Evolutionary conservation across 352 stramenopile species (phyloP), one percentile per base, ranked within the genome.

Genomic region (Phytophthora colocasiae): DNA sequence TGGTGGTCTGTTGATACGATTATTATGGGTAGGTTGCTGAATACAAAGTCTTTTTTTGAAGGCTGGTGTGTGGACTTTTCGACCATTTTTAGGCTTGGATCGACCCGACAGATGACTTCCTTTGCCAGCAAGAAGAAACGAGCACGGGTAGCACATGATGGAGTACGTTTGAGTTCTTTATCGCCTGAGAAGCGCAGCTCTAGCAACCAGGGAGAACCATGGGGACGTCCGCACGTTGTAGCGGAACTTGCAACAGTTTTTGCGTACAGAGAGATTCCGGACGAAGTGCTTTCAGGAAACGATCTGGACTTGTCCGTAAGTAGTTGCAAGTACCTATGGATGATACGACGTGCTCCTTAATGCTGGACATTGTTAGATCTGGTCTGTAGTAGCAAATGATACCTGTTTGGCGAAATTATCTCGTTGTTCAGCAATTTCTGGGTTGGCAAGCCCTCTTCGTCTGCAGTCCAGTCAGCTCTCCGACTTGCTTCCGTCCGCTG

Each of bases 331-430:
- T 27, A 10, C 8, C 31, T 14, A 36, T 11, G 31, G 7, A 34
- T 36, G 31, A 36, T 36, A 8, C 31, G 9, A 36, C 31, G 3
- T 36, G 31, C 9, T 36, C 22, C 8, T 36, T 27, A 14, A 27
- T 8, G 10, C 38, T 66, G 17, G 17, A 34, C n/a, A 15, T 26
- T 36, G 24, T 38, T 36, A 90, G 71, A 69, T 81, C 1, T 94
- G 85, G 83, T 92, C 83, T 1, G 73, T 94, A 1, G 74, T 92
- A 11, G 79, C 83, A 1, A 71, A 72, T 5, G 85, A 94, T 58
- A 69, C 81, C 44, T 92, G 83, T 44, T 45, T 92, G 57, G 44
- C 66, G 24, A 71, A 71, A 12, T 64, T 94, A 6, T 69, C 57
- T 14, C 56, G 36, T 27, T 57, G 7, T 38, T 24, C 34, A 17